Percentiles rank a stretch among this genome's conserved stretches.
These are phyloP conservation scores for Candida namnaoensis DNA, from an alignment of 805 yeast species.

Conservation along the genomic window DNA sequence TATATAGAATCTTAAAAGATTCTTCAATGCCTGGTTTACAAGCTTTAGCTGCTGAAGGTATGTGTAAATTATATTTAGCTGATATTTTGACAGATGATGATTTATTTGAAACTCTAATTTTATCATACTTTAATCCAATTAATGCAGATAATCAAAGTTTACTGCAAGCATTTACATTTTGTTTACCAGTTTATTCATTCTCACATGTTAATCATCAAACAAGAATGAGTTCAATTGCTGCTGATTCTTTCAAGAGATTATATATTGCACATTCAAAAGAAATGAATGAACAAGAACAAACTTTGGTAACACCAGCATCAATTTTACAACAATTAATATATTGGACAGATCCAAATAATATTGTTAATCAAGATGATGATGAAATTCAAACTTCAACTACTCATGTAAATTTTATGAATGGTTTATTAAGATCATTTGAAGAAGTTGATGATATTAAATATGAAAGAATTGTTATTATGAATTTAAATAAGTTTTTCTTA, in stretches of 20 bases:
- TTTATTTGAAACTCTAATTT: slow-evolving; percentile 58
- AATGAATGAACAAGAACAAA: slow-evolving; percentile 19
- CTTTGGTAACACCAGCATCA: slow-evolving; percentile 31
- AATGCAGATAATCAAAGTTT: slow-evolving; percentile 56
- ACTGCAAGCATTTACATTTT: slow-evolving; percentile 75
- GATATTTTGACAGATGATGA: slow-evolving; percentile 67
- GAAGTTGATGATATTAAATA: slow-evolving; percentile 38
- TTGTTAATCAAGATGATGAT: slow-evolving; percentile 40
- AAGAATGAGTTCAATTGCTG: slow-evolving; percentile 51
- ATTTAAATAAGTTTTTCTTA: slow-evolving; percentile 39
- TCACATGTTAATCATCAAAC: slow-evolving; percentile 68
- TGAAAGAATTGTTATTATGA: slow-evolving; percentile 43
- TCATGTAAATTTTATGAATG: slow-evolving; percentile 49
- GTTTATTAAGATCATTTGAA: slow-evolving; percentile 41
- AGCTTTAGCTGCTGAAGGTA: slow-evolving; percentile 76
- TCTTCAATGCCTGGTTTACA: slow-evolving; percentile 57
- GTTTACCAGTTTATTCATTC: slow-evolving; percentile 81
- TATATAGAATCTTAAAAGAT: slow-evolving; percentile 55
- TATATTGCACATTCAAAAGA: slow-evolving; percentile 34
- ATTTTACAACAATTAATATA: slow-evolving; percentile 64
- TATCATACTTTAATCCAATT: slow-evolving; percentile 68
- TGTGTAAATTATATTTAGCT: slow-evolving; percentile 74
- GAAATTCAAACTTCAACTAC: slow-evolving; percentile 33
- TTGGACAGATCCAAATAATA: slow-evolving; percentile 78
- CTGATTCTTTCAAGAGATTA: slow-evolving; percentile 57